Evolutionary conservation across 1,139 yeast species (phyloP).

Genomic region (Scheffersomyces titani): DNA sequence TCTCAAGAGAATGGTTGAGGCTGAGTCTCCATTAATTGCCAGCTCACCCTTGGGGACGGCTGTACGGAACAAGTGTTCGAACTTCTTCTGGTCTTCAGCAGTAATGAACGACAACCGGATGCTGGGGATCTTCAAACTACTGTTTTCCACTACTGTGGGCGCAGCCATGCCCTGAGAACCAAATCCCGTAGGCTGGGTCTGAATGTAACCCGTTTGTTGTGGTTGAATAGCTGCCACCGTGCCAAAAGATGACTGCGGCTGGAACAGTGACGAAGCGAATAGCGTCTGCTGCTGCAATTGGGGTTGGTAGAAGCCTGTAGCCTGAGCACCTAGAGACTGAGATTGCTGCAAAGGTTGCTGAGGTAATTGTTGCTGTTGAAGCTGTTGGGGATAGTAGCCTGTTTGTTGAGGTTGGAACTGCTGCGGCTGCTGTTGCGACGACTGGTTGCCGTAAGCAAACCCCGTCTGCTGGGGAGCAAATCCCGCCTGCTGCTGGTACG

Average conservation of each 20-base stretch:
- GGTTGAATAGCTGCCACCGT: constrained; percentile 17
- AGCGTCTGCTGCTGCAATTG: constrained; percentile 18
- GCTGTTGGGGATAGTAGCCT: constrained; percentile 8
- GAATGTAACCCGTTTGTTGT: constrained; percentile 36
- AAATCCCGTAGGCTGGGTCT: constrained; percentile 43
- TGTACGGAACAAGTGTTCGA: constrained; percentile 77
- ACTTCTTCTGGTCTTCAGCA: constrained; percentile 80
- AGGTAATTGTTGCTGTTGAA: constrained; percentile 2
- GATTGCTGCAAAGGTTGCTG: constrained; percentile 1
- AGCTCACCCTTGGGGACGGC: constrained; percentile 78
- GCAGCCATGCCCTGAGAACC: constrained; percentile 17
- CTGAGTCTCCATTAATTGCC: constrained; percentile 74
- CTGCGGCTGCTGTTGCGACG: constrained; percentile 13
- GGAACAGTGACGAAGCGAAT: background rate
- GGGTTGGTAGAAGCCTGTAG: constrained; percentile 24
- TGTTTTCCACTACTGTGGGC: constrained; percentile 33
- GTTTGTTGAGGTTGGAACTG: constrained; percentile 16
- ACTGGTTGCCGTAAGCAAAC: constrained; percentile 21
- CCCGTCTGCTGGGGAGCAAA: constrained; percentile 33
- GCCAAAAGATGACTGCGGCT: background rate
- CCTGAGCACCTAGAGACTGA: constrained; percentile 17
- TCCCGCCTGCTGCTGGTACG: constrained; percentile 38
- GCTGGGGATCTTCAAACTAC: constrained; percentile 55
- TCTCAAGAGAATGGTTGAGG: constrained; percentile 76
- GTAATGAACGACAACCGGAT: constrained; percentile 83